These are phyloP conservation scores for Xenoacremonium recifei DNA, from an alignment of 2,329 filamentous ascomycete genomes.

Conservation along the genomic window DNA sequence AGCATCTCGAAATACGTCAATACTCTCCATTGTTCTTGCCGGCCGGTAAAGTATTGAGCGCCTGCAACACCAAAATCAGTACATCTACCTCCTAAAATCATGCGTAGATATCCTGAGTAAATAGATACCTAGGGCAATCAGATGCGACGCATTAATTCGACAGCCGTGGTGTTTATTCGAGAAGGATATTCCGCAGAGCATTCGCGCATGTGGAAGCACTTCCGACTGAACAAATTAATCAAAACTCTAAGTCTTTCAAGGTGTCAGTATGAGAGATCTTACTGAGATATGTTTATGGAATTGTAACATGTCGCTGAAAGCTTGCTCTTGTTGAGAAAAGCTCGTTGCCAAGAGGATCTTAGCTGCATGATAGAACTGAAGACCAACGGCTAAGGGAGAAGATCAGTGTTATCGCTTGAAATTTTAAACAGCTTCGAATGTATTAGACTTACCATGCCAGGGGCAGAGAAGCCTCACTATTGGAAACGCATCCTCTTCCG, in stretches of 20 bases:
- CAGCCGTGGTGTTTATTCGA: neutral
- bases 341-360: neutral
- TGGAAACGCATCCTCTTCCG: neutral
- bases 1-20: neutral
- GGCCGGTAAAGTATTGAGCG: neutral
- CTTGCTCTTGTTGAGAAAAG: neutral
- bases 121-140: neutral
- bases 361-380: neutral
- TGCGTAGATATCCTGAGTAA: neutral
- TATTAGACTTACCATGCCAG: neutral
- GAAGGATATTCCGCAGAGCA: neutral
- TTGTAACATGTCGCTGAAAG: neutral
- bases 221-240: neutral
- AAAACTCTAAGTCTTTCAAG: neutral
- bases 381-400: neutral
- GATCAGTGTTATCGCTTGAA: too few species aligned
- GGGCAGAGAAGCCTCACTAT: neutral
- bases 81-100: neutral
- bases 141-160: neutral
- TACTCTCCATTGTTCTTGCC: neutral
- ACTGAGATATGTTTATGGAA: neutral
- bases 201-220: neutral
- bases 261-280: neutral
- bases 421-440: too few species aligned
- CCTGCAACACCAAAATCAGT: neutral